These are phyloP conservation scores for Grosmannia serpens DNA, from an alignment of 2,329 filamentous ascomycete species.

Conservation along the genomic window DNA sequence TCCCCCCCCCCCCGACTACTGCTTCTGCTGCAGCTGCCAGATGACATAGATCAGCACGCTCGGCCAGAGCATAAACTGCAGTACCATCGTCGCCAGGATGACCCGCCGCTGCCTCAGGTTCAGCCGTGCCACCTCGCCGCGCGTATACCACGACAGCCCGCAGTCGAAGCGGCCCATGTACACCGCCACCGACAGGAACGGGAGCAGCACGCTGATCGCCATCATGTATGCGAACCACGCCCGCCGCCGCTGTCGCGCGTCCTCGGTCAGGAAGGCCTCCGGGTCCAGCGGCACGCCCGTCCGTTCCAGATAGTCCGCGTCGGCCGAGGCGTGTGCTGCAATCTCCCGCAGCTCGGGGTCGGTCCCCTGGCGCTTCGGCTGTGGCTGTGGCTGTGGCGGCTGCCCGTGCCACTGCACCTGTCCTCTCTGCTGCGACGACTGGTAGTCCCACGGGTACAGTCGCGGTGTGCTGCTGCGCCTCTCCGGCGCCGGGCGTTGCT, in stretches of 20 bases:
- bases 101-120: constrained; percentile 24
- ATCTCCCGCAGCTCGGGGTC: constrained; percentile 12
- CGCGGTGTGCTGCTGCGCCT: constrained; percentile 5
- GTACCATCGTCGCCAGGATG: constrained; percentile 23
- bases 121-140: constrained; percentile 30
- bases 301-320: constrained; percentile 5
- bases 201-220: constrained; percentile 28
- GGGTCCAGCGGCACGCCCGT: constrained; percentile 12
- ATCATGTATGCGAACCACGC: constrained; percentile 28
- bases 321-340: not conserved
- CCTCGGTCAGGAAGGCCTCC: constrained; percentile 17
- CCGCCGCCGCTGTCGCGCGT: constrained; percentile 20
- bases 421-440: not conserved
- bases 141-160: constrained; percentile 36
- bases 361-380: constrained; percentile 4
- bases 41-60: constrained; percentile 12
- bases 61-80: constrained; percentile 13
- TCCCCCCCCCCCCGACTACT: not conserved
- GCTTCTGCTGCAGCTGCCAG: constrained; percentile 5
- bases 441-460: constrained; percentile 16
- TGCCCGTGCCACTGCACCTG: not conserved
- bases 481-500: not conserved
- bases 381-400: constrained; percentile 6
- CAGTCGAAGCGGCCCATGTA: constrained; percentile 32
- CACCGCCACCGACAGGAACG: constrained; percentile 33